These are phyloP conservation scores for Mycena olivaceomarginata DNA, from an alignment of 768 basidiomycete species.

Conservation along the genomic window DNA sequence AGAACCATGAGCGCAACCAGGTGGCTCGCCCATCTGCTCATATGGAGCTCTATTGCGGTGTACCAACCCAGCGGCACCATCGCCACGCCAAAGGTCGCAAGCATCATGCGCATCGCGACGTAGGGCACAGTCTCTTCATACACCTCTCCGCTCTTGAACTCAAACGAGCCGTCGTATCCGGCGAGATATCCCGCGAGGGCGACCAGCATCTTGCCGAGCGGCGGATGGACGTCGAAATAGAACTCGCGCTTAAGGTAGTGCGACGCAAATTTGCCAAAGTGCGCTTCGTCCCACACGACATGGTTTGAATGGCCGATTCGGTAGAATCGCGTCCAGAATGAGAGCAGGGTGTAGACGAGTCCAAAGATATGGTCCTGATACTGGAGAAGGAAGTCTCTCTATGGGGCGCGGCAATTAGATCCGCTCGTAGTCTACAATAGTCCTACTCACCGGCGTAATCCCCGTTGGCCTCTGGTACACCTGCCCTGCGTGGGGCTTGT, in stretches of 20 bases:
- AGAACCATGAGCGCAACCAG: conserved; percentile 96
- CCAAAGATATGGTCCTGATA: conserved; percentile 87
- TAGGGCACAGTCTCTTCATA: conserved; percentile 95
- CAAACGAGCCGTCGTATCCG: conserved; percentile 94
- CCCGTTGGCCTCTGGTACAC: conserved; percentile 6
- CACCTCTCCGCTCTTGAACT: conserved; percentile 93
- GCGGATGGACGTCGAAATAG: conserved; percentile 99
- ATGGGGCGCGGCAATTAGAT: conserved; percentile 17
- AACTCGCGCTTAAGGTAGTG: conserved; percentile 99
- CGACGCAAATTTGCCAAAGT: conserved; percentile 99
- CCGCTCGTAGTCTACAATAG: not conserved
- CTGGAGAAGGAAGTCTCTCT: conserved; percentile 87
- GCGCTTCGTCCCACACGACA: conserved; percentile 99
- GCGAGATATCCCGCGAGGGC: conserved; percentile 93
- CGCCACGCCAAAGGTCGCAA: conserved; percentile 94
- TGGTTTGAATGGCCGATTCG: conserved; percentile 89
- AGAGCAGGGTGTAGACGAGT: conserved; percentile 92
- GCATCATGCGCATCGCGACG: conserved; percentile 95
- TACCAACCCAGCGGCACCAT: conserved; percentile 99
- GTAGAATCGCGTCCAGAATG: conserved; percentile 97
- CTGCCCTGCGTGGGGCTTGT: conserved; percentile 29
- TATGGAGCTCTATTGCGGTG: conserved; percentile 95
- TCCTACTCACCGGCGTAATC: conserved; percentile 57
- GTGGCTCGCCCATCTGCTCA: conserved; percentile 93
- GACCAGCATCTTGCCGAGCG: conserved; percentile 99